Evolutionary conservation across 192 early-diverging fungal genomes (phyloP).

Genomic region (Umbelopsis sp.): DNA sequence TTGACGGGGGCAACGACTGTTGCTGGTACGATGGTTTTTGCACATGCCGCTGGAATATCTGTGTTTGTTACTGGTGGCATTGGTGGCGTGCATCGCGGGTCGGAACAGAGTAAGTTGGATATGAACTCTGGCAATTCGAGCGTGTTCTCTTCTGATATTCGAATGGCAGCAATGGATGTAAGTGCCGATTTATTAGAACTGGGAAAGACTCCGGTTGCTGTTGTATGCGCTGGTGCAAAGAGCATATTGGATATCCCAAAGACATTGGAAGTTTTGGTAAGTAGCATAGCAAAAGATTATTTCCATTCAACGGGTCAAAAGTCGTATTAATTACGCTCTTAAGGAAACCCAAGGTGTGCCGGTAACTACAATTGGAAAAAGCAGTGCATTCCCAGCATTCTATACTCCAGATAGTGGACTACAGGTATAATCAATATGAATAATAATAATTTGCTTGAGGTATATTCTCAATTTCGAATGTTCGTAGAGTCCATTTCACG

Average conservation of each 20-base stretch:
- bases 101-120: conserved; percentile 54
- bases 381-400: conserved; percentile 85
- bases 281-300: not conserved
- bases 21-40: conserved; percentile 87
- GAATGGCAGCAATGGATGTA: conserved; percentile 71
- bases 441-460: not conserved
- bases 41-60: conserved; percentile 81
- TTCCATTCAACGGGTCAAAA: not conserved
- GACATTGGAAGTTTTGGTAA: conserved; percentile 84
- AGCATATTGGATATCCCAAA: conserved; percentile 93
- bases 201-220: conserved; percentile 87
- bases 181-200: conserved; percentile 94
- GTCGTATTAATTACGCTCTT: not conserved
- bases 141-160: not conserved
- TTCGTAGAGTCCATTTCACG: conserved; percentile 52
- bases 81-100: conserved; percentile 92
- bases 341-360: conserved; percentile 92
- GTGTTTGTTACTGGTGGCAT: conserved; percentile 98
- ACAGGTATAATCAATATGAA: conserved; percentile 39
- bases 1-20: conserved; percentile 91
- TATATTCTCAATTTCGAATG: not conserved
- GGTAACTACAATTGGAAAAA: conserved; percentile 75
- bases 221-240: conserved; percentile 96
- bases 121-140: not conserved
- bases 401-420: conserved; percentile 80